Percentiles rank a stretch among this genome's conserved stretches.
Evolutionary conservation across 305 asterid genomes (phyloP).

Genomic region (Solanum chacoense): DNA sequence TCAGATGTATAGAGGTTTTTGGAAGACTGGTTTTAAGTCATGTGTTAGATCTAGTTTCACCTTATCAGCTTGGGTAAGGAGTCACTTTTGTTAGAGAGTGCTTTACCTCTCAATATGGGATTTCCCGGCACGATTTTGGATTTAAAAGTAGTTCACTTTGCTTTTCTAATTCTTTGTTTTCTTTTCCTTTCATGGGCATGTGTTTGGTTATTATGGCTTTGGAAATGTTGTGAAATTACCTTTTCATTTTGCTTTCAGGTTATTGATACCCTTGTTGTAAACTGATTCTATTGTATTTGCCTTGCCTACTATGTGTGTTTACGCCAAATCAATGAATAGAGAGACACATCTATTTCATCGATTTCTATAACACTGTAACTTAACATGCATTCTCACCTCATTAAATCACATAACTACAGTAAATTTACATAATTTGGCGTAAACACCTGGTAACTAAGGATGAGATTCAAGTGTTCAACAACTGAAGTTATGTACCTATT

Average conservation of each 20-base stretch:
- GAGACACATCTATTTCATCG: background rate
- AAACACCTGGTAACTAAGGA: background rate
- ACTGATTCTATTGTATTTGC: background rate
- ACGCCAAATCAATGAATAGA: background rate
- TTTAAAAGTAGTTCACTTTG: background rate
- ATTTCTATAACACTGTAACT: background rate
- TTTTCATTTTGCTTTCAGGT: background rate
- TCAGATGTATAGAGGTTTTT: background rate
- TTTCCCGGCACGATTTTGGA: background rate
- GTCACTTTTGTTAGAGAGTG: background rate
- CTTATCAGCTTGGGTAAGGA: background rate
- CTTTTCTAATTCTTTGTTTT: background rate
- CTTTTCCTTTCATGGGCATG: background rate
- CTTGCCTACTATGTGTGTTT: background rate
- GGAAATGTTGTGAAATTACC: background rate
- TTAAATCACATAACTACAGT: background rate
- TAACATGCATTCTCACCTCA: background rate
- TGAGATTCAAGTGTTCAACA: background rate
- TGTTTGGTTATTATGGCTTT: background rate
- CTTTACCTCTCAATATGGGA: background rate
- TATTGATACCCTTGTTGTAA: background rate
- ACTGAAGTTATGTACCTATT: background rate
- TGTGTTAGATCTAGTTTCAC: background rate
- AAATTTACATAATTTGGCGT: background rate
- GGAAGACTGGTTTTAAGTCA: background rate